Evolutionary conservation across 2,329 filamentous ascomycete genomes (phyloP).

Genomic region (Pseudofabraea citricarpa): DNA sequence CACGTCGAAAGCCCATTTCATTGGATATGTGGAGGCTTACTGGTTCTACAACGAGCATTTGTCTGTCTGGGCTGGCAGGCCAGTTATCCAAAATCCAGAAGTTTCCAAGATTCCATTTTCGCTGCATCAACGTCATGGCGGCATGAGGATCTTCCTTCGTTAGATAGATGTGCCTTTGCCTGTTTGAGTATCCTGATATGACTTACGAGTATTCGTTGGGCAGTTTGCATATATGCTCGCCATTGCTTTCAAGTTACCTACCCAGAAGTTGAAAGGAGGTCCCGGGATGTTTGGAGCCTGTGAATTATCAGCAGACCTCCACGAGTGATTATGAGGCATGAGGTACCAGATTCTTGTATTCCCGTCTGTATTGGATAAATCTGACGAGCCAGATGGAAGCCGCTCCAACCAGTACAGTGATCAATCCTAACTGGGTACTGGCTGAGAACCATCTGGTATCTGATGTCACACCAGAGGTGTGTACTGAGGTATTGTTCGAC

Average conservation of each 20-base stretch:
- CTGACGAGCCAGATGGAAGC: background rate
- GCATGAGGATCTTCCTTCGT: background rate
- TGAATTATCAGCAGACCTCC: background rate
- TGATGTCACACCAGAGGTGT: too few species aligned
- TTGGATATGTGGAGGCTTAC: background rate
- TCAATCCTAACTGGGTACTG: background rate
- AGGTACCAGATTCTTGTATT: conserved; percentile 1
- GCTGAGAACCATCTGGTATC: background rate
- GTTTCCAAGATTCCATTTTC: conserved; percentile 3
- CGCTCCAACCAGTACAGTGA: background rate
- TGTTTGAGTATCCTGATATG: background rate
- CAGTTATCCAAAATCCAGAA: conserved; percentile 2
- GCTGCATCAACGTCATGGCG: background rate
- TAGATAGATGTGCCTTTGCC: background rate
- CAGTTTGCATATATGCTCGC: background rate
- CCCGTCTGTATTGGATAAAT: background rate
- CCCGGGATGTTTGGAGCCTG: background rate
- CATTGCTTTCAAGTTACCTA: background rate
- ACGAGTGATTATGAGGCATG: background rate
- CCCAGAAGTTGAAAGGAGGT: background rate
- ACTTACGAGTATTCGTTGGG: background rate
- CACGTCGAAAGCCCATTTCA: background rate
- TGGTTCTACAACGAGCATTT: background rate
- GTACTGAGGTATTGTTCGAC: too few species aligned
- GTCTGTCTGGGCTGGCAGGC: background rate